Conservation (phyloP, 768 basidiomycete genomes). For the Phaffia australis region DNA sequence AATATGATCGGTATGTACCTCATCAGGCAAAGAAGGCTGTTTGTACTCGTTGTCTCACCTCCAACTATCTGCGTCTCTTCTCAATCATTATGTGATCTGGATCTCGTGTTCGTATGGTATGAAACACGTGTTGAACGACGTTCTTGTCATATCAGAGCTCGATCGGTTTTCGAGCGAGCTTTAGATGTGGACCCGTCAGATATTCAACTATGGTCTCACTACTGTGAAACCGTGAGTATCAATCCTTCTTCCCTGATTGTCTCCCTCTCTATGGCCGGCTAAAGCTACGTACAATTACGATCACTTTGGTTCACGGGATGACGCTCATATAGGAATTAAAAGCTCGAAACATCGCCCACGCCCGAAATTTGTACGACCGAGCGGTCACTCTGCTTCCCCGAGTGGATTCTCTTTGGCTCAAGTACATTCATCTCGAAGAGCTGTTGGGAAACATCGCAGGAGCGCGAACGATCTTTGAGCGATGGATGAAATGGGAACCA, state of each 20-base stretch:
- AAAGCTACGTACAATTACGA: neutral
- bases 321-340: slow-evolving; percentile 57
- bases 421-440: slow-evolving; percentile 97
- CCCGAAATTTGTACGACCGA: slow-evolving; percentile 92
- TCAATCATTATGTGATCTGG: neutral
- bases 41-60: neutral
- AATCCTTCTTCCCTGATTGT: neutral
- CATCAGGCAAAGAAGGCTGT: neutral
- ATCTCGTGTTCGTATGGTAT: neutral
- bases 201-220: slow-evolving; percentile 74
- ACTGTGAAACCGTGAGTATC: slow-evolving; percentile 24
- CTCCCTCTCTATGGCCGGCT: neutral
- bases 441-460: slow-evolving; percentile 91
- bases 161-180: slow-evolving; percentile 93
- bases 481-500: slow-evolving; percentile 99
- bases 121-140: neutral
- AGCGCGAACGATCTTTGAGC: slow-evolving; percentile 92
- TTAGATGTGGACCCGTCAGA: slow-evolving; percentile 87
- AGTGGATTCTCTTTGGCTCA: slow-evolving; percentile 97
- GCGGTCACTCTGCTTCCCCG: slow-evolving; percentile 93
- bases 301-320: neutral
- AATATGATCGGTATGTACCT: slow-evolving; percentile 58
- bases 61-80: neutral
- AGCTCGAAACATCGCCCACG: slow-evolving; percentile 91
- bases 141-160: slow-evolving; percentile 42